Evolutionary conservation across 2,329 filamentous ascomycete species (phyloP).

Genomic region (Ilyonectria sp.): DNA sequence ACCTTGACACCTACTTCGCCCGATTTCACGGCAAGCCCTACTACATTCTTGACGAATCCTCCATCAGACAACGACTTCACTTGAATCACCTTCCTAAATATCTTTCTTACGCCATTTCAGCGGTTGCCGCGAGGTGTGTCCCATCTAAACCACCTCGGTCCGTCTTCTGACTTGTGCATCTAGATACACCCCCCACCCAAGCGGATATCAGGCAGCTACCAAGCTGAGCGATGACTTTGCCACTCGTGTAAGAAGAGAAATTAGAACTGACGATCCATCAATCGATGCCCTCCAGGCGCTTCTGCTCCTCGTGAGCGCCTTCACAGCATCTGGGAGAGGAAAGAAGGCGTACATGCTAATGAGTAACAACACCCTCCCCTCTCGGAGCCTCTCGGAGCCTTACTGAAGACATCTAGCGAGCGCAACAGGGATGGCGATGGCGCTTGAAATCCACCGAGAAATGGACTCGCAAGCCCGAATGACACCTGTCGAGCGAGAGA

Average conservation of each 20-base stretch:
- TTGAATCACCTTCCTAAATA: constrained; percentile 74
- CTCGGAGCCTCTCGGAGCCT: neutral
- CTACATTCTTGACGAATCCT: constrained; percentile 84
- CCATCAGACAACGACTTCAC: constrained; percentile 80
- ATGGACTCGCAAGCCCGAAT: constrained; percentile 74
- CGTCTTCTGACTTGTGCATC: constrained; percentile 17
- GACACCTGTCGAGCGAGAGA: constrained; percentile 80
- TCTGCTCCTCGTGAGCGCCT: constrained; percentile 81
- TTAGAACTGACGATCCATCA: constrained; percentile 86
- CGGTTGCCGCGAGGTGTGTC: constrained; percentile 72
- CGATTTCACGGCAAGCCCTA: constrained; percentile 87
- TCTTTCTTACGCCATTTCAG: constrained; percentile 71
- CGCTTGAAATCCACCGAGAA: constrained; percentile 86
- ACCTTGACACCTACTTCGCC: constrained; percentile 85
- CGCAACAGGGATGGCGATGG: constrained; percentile 86
- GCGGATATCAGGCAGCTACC: constrained; percentile 77
- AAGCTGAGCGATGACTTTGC: constrained; percentile 82
- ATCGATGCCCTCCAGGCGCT: constrained; percentile 84
- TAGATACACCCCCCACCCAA: constrained; percentile 77
- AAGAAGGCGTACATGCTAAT: constrained; percentile 91
- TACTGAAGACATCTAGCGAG: constrained; percentile 69
- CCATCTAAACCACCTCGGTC: neutral
- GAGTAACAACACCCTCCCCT: constrained; percentile 64
- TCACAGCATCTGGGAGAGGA: constrained; percentile 82
- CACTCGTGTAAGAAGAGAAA: constrained; percentile 75